These are phyloP conservation scores for Syzygium oleosum DNA, from an alignment of 345 rosid species.

Conservation along the genomic window DNA sequence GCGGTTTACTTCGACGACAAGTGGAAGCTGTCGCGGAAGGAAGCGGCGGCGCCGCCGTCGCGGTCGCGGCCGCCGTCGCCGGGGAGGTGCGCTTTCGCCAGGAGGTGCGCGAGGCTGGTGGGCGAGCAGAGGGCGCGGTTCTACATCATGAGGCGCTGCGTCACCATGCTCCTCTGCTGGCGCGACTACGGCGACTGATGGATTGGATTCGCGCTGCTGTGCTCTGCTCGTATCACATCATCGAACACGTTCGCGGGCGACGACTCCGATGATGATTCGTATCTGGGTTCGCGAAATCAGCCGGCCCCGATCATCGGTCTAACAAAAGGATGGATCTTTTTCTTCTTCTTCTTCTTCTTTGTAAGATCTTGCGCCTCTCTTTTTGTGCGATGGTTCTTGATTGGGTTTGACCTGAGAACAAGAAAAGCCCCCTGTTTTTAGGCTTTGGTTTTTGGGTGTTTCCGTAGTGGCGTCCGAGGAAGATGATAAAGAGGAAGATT, in stretches of 20 bases:
- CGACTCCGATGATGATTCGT: neutral
- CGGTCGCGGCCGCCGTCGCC: neutral
- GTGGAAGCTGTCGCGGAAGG: conserved; percentile 51
- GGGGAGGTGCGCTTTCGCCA: conserved; percentile 14
- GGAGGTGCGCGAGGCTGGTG: conserved; percentile 31
- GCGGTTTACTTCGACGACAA: conserved; percentile 38
- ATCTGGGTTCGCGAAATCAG: neutral
- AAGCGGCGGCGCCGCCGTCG: neutral
- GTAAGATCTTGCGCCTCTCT: neutral
- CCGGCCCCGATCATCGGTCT: neutral
- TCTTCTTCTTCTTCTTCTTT: neutral
- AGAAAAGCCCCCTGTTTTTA: neutral
- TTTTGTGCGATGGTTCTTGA: neutral
- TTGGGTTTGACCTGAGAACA: neutral
- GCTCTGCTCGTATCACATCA: neutral
- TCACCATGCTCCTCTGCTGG: conserved; percentile 38
- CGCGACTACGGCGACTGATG: conserved; percentile 19
- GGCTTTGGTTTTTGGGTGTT: neutral
- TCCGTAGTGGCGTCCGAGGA: neutral
- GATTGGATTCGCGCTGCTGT: neutral
- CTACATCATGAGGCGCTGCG: conserved; percentile 44
- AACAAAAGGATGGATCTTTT: neutral
- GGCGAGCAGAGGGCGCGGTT: conserved; percentile 36
- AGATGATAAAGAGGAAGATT: neutral
- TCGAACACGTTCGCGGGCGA: neutral